Evolutionary conservation across 768 basidiomycete species (phyloP).

Genomic region (Leccinum sublutescens): DNA sequence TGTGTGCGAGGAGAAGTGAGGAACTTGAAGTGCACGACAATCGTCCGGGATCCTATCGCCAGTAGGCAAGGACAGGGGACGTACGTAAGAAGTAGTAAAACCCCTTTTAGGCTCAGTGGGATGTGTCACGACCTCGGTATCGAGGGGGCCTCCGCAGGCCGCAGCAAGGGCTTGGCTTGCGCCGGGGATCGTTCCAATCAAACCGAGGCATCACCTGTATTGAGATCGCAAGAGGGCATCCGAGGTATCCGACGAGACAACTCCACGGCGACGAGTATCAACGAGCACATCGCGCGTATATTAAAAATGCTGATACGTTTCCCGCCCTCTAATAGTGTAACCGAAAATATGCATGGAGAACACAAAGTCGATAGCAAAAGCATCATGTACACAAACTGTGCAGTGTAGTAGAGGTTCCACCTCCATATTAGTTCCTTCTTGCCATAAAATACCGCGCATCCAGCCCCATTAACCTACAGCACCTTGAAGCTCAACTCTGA

Average conservation of each 20-base stretch:
- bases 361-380: slow-evolving; percentile 16
- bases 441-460: slow-evolving; percentile 28
- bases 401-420: slow-evolving; percentile 25
- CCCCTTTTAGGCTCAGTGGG: too few relatives aligned
- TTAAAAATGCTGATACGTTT: neutral
- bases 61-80: neutral
- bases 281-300: too few relatives aligned
- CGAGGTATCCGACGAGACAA: neutral
- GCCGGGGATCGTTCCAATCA: neutral
- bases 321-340: neutral
- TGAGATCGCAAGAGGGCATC: neutral
- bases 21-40: neutral
- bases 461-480: slow-evolving; percentile 23
- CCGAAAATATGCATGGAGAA: slow-evolving; percentile 14
- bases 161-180: neutral
- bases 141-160: neutral
- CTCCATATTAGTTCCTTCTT: slow-evolving; percentile 25
- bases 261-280: neutral
- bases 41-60: neutral
- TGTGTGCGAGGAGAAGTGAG: neutral
- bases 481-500: slow-evolving; percentile 2
- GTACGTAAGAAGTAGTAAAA: too few relatives aligned
- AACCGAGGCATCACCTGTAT: neutral
- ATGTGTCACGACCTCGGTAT: neutral
- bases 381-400: slow-evolving; percentile 24